Evolutionary conservation across 75 land plant species (phyloP), one percentile per base, ranked within the genome.

Genomic region (Selaginella tamariscina): DNA sequence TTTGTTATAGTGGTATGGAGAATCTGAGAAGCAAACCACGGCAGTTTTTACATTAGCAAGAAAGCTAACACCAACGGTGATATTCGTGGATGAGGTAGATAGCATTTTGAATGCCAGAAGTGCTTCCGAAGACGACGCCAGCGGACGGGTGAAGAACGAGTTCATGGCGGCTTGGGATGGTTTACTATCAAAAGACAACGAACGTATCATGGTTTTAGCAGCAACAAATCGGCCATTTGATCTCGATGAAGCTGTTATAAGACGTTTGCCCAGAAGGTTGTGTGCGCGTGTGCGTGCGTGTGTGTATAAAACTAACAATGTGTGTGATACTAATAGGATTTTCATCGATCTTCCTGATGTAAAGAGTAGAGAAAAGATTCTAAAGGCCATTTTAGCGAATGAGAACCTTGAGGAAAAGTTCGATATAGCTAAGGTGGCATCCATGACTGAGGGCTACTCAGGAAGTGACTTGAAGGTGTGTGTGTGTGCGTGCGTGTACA

Each of bases 91-190:
- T 66, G 93, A 88, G 75, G 91, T 74, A 56, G 22, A 24, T n/a
- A n/a, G 95, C 73, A 72, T 93, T 21, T 73, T 1, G n/a, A 89
- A 88, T 63, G 32, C 89, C 32, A 75, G 78, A 2, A 77, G 87
- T 70, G 83, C 68, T 32, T 86, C 89, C 22, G 93, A 88, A 72
- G 86, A 88, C 70, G 93, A 88, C 59, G 93, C 93, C 23, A 86
- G 86, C 89, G 59, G 93, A 32, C 86, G 86, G 76, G 86, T 88
- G 39, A 88, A 88, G 70, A 88, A 88, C 65, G 89, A 88, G 93
- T n/a, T n/a, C n/a, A n/a, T n/a, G n/a, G n/a, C n/a, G n/a, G n/a
- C n/a, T n/a, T n/a, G n/a, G n/a, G n/a, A 88, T 80, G 89, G 93
- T 18, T 79, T 88, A 1, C 55, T 86, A 68, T 70, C 90, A 32